These are phyloP conservation scores for Bacidia gigantensis DNA, from an alignment of 495 filamentous ascomycete genomes.

Conservation along the genomic window DNA sequence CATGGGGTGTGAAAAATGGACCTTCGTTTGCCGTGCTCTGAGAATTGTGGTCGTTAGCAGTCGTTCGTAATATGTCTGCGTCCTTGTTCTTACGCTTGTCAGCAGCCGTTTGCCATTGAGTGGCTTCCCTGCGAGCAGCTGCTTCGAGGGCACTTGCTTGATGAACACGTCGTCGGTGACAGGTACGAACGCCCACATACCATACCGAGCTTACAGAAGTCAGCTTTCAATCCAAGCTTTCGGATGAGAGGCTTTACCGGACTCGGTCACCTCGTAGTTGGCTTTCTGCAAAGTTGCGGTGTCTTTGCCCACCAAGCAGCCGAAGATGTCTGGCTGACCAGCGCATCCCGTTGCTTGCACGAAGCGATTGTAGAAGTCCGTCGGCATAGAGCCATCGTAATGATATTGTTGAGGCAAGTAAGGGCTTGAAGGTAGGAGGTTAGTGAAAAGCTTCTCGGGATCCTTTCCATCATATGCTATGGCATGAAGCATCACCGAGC, in stretches of 20 bases:
- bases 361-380: constrained; percentile 38
- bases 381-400: constrained; percentile 35
- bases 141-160: constrained; percentile 32
- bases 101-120: constrained; percentile 40
- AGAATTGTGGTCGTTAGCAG: constrained; percentile 8
- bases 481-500: constrained; percentile 34
- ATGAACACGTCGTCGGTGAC: constrained; percentile 47
- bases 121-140: constrained; percentile 32
- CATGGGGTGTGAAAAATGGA: constrained; percentile 32
- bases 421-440: constrained; percentile 35
- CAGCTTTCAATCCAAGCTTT: too few species aligned
- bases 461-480: constrained; percentile 35
- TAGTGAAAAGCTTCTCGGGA: constrained; percentile 9
- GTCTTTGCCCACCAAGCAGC: constrained; percentile 38
- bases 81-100: constrained; percentile 25
- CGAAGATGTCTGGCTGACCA: constrained; percentile 28
- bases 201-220: too few species aligned
- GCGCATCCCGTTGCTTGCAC: constrained; percentile 36
- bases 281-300: constrained; percentile 39
- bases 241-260: too few species aligned
- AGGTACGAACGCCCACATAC: constrained; percentile 45
- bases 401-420: constrained; percentile 34
- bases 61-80: background rate
- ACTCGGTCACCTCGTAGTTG: constrained; percentile 32
- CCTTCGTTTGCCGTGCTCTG: constrained; percentile 40